These are phyloP conservation scores for Colletotrichum liriopes DNA, from an alignment of 2,329 filamentous ascomycete species.

Conservation along the genomic window DNA sequence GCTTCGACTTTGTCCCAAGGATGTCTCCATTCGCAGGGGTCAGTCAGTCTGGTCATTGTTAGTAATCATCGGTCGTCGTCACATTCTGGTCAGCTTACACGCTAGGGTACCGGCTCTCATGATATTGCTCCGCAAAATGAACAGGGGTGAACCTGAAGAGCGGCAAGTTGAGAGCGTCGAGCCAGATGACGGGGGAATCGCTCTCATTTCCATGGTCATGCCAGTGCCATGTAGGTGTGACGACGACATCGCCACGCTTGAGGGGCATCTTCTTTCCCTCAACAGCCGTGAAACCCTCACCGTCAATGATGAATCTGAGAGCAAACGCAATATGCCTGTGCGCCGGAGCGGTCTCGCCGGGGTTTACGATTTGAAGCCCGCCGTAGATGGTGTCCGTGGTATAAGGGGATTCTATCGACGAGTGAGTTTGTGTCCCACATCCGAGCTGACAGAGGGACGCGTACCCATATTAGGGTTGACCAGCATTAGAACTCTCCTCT, in stretches of 20 bases:
- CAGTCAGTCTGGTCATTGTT: slow-evolving; percentile 47
- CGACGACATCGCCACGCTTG: slow-evolving; percentile 67
- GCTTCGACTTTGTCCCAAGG: slow-evolving; percentile 61
- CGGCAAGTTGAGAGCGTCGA: slow-evolving; percentile 70
- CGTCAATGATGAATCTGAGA: slow-evolving; percentile 71
- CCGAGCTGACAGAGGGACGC: slow-evolving; percentile 38
- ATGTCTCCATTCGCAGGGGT: slow-evolving; percentile 58
- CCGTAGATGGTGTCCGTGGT: slow-evolving; percentile 73
- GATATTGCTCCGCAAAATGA: slow-evolving; percentile 69
- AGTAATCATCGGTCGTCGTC: not conserved
- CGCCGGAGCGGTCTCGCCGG: slow-evolving; percentile 68
- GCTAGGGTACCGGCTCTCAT: slow-evolving; percentile 64
- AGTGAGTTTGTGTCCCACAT: not conserved
- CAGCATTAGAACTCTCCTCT: slow-evolving; percentile 60
- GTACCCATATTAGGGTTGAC: slow-evolving; percentile 55
- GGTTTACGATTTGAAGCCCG: slow-evolving; percentile 70
- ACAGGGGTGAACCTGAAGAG: slow-evolving; percentile 65
- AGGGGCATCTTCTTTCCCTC: slow-evolving; percentile 68
- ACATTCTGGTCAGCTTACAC: slow-evolving; percentile 47
- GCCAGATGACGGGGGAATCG: slow-evolving; percentile 68
- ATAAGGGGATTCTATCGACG: slow-evolving; percentile 61
- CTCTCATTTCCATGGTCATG: slow-evolving; percentile 74
- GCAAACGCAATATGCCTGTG: slow-evolving; percentile 72
- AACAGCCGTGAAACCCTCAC: slow-evolving; percentile 71
- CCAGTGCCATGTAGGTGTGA: slow-evolving; percentile 73